phyloP scores from a whole-genome alignment of 768 basidiomycete species.

The Pleurotus tuber-regium region DNA sequence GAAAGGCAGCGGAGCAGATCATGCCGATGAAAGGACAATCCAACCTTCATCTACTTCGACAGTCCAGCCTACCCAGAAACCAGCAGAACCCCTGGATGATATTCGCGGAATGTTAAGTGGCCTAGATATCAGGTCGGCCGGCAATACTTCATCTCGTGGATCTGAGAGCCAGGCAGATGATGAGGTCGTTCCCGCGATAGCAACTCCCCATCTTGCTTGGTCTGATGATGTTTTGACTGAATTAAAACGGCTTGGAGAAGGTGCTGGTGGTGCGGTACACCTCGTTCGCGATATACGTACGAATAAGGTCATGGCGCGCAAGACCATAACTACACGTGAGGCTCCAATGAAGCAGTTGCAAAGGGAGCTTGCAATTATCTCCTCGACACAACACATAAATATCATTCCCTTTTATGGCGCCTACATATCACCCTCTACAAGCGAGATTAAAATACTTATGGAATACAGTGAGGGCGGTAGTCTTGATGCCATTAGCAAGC shows the following conservation, averaged over 20 bases:
- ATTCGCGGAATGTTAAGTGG: constrained; percentile 36
- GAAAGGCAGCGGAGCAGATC: constrained; percentile 20
- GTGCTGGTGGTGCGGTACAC: constrained; percentile 94
- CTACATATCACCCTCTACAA: constrained; percentile 81
- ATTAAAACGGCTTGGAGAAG: constrained; percentile 81
- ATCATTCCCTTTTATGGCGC: constrained; percentile 93
- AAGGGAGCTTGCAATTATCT: constrained; percentile 89
- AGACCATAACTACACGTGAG: constrained; percentile 88
- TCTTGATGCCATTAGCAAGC: constrained; percentile 84
- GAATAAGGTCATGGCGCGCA: constrained; percentile 84
- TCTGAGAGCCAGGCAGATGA: constrained; percentile 18
- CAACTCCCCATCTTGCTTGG: constrained; percentile 41
- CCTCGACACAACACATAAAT: constrained; percentile 78
- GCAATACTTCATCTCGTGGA: constrained; percentile 13
- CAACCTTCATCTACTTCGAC: constrained; percentile 28
- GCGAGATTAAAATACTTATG: constrained; percentile 95
- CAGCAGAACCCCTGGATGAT: constrained; percentile 33
- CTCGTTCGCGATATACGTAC: constrained; percentile 86
- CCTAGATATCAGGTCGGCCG: constrained; percentile 29
- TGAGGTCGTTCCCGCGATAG: constrained; percentile 17
- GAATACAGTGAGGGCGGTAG: constrained; percentile 87
- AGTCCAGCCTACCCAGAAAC: constrained; percentile 22
- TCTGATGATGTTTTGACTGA: constrained; percentile 77
- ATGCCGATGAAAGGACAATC: constrained; percentile 42
- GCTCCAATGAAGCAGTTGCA: constrained; percentile 91